Evolutionary conservation across 2,329 filamentous ascomycete genomes (phyloP).

Genomic region (Calonectria hawksworthii): DNA sequence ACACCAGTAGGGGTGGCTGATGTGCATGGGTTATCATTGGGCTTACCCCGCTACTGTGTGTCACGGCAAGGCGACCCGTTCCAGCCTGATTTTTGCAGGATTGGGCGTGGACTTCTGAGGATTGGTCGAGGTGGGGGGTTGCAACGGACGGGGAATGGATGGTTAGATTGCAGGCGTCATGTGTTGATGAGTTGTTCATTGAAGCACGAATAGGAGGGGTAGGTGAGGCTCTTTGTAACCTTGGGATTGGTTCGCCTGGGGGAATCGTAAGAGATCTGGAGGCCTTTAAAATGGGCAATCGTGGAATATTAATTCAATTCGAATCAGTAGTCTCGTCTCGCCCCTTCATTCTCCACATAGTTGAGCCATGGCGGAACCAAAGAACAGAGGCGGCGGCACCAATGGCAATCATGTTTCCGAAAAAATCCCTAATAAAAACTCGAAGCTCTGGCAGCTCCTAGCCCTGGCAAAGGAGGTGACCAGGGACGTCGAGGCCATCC

Average conservation of each 20-base stretch:
- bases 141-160: constrained; percentile 33
- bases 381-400: constrained; percentile 36
- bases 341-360: constrained; percentile 6
- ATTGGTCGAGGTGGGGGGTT: constrained; percentile 32
- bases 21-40: constrained; percentile 33
- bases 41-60: constrained; percentile 45
- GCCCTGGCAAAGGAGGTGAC: constrained; percentile 45
- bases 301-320: constrained; percentile 32
- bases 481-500: constrained; percentile 44
- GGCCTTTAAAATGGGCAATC: constrained; percentile 38
- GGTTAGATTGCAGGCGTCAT: constrained; percentile 34
- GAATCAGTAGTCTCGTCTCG: constrained; percentile 20
- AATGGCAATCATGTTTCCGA: constrained; percentile 40
- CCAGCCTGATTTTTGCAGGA: constrained; percentile 41
- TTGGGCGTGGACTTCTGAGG: constrained; percentile 32
- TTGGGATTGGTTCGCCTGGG: constrained; percentile 25
- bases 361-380: constrained; percentile 44
- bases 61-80: constrained; percentile 31
- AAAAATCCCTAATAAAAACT: constrained; percentile 33
- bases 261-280: constrained; percentile 26
- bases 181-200: constrained; percentile 47
- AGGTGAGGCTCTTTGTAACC: constrained; percentile 43
- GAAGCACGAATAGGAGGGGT: constrained; percentile 28
- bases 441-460: constrained; percentile 46
- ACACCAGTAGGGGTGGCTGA: constrained; percentile 21